Evolutionary conservation across 371 early-diverging fungal genomes (phyloP).

Genomic region (Apophysomyces variabilis): DNA sequence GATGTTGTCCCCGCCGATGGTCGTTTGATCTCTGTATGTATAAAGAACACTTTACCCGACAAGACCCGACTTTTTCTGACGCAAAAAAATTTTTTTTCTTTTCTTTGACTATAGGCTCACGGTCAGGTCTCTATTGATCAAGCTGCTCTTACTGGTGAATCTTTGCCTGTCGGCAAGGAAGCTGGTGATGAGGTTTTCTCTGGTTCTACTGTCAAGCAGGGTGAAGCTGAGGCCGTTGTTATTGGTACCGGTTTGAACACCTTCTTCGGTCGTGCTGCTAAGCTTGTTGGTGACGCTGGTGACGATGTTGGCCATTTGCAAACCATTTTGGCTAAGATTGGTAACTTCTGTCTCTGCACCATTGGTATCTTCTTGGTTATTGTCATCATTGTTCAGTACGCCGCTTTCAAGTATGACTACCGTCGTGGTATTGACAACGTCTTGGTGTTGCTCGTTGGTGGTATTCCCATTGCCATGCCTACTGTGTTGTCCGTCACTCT

Average conservation of each 20-base stretch:
- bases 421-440: conserved; percentile 70
- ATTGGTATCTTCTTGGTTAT: conserved; percentile 73
- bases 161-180: conserved; percentile 72
- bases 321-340: conserved; percentile 82
- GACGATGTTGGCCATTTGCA: conserved; percentile 87
- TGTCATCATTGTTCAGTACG: conserved; percentile 78
- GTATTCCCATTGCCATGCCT: conserved; percentile 77
- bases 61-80: conserved; percentile 1
- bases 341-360: conserved; percentile 77
- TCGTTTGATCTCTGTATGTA: conserved; percentile 46
- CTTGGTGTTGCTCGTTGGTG: conserved; percentile 74
- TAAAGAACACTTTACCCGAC: neutral
- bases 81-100: conserved; percentile 19
- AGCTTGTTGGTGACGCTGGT: conserved; percentile 73
- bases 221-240: conserved; percentile 84
- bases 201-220: conserved; percentile 85
- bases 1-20: conserved; percentile 79
- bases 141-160: conserved; percentile 83
- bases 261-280: conserved; percentile 86
- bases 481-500: conserved; percentile 88
- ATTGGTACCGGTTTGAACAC: conserved; percentile 83
- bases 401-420: conserved; percentile 71
- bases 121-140: conserved; percentile 70
- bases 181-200: conserved; percentile 71
- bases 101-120: conserved; percentile 27